These are phyloP conservation scores for Lepiota venenata DNA, from an alignment of 768 basidiomycete genomes.

Conservation along the genomic window DNA sequence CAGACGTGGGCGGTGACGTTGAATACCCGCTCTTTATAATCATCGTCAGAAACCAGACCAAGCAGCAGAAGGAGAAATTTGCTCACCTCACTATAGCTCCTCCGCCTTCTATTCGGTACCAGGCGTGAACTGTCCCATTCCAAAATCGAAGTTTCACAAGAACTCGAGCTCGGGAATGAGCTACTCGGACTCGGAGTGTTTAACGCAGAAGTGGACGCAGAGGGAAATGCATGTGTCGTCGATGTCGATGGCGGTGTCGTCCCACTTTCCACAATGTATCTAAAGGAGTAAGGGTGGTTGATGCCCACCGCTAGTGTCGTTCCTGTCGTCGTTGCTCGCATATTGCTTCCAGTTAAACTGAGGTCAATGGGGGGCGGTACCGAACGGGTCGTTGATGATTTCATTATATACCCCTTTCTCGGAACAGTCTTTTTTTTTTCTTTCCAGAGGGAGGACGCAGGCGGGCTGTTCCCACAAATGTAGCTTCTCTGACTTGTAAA, in stretches of 20 bases:
- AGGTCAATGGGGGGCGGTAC: conserved; percentile 10
- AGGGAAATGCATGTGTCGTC: no score
- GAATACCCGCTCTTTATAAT: neutral
- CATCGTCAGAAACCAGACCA: neutral
- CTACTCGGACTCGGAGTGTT: no score
- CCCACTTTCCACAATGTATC: no score
- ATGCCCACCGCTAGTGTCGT: no score
- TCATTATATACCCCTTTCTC: conserved; percentile 1
- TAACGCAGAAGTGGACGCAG: no score
- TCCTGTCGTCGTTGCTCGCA: neutral
- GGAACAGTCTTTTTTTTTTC: neutral
- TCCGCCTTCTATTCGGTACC: conserved; percentile 8
- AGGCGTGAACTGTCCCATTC: neutral
- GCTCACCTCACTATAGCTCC: conserved; percentile 8
- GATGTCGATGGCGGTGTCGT: no score
- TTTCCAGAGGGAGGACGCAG: no score
- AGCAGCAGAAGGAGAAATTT: no score
- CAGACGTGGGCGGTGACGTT: neutral
- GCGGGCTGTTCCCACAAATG: no score
- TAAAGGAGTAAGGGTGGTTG: no score
- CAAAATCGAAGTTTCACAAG: neutral
- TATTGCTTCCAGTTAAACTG: conserved; percentile 4
- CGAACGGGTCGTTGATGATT: conserved; percentile 2
- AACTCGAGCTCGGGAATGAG: no score
- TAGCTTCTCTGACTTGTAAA: no score